A percentile compares a stretch with the other conserved stretches of the same genome.
These are phyloP conservation scores for Paraphysoderma sedebokerense DNA, from an alignment of 371 early-diverging fungal species.

Conservation along the genomic window DNA sequence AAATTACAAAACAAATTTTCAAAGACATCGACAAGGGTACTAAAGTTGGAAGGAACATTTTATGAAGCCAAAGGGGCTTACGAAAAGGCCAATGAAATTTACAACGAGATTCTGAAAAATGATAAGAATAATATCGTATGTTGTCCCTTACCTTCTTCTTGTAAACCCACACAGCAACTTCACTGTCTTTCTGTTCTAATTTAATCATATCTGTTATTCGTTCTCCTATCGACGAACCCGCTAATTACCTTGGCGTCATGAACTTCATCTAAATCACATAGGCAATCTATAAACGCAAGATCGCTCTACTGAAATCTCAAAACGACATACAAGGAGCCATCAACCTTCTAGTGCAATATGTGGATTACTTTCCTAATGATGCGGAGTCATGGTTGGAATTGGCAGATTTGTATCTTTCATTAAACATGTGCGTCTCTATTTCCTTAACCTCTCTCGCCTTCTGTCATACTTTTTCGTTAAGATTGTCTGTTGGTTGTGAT, in stretches of 20 bases:
- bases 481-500: not conserved
- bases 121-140: conserved; percentile 47
- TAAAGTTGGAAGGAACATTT: conserved; percentile 44
- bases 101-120: conserved; percentile 38
- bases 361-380: conserved; percentile 68
- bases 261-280: not conserved
- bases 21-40: conserved; percentile 43
- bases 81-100: conserved; percentile 37
- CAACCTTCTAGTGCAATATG: conserved; percentile 41
- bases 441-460: too few relatives aligned
- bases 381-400: conserved; percentile 77
- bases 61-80: conserved; percentile 51
- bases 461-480: too few relatives aligned
- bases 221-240: too few relatives aligned
- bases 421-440: conserved; percentile 37
- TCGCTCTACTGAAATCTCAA: conserved; percentile 46
- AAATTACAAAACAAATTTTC: conserved; percentile 40
- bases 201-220: not conserved
- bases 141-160: not conserved
- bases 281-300: conserved; percentile 37
- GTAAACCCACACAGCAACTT: not conserved
- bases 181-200: not conserved
- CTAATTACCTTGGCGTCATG: not conserved
- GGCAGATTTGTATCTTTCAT: conserved; percentile 42
- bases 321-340: conserved; percentile 55